Conservation (phyloP, 2,329 filamentous ascomycete genomes). For the Pseudogymnoascus sp. region DNA sequence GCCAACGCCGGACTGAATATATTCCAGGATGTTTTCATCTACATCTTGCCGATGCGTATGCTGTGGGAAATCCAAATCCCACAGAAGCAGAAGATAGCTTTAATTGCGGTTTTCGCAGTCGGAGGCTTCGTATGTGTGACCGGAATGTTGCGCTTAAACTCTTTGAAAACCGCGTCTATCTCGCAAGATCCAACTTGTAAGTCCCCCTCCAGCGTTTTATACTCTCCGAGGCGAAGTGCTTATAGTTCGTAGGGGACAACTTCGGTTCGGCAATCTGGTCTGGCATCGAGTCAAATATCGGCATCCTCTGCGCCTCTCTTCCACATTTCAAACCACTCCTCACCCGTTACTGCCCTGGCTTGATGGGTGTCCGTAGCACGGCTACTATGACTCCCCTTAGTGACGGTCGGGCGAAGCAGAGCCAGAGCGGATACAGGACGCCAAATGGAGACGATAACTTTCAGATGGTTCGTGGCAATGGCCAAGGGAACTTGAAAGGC, state of each 20-base stretch:
- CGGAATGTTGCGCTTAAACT: conserved; percentile 15
- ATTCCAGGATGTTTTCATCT: conserved; percentile 16
- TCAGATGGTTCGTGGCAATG: neutral
- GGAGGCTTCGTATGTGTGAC: conserved; percentile 19
- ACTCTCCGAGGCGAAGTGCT: neutral
- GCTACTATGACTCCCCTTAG: conserved; percentile 2
- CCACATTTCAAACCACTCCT: neutral
- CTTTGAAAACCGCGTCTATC: conserved; percentile 9
- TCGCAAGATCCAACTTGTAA: conserved; percentile 11
- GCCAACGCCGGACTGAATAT: conserved; percentile 17
- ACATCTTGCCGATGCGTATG: conserved; percentile 16
- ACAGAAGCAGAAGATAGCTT: conserved; percentile 15
- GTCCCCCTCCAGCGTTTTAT: neutral
- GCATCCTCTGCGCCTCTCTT: neutral
- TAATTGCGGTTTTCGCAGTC: conserved; percentile 18
- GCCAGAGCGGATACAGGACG: neutral
- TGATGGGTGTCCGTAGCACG: conserved; percentile 2
- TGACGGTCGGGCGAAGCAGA: neutral
- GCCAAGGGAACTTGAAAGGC: neutral
- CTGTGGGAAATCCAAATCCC: conserved; percentile 15
- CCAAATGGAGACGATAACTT: neutral
- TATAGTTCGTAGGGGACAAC: neutral
- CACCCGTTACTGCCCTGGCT: neutral
- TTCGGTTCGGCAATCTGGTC: conserved; percentile 1
- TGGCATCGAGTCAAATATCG: neutral